These are phyloP conservation scores for Cochlearia excelsa DNA, from an alignment of 345 rosid species.

Conservation along the genomic window DNA sequence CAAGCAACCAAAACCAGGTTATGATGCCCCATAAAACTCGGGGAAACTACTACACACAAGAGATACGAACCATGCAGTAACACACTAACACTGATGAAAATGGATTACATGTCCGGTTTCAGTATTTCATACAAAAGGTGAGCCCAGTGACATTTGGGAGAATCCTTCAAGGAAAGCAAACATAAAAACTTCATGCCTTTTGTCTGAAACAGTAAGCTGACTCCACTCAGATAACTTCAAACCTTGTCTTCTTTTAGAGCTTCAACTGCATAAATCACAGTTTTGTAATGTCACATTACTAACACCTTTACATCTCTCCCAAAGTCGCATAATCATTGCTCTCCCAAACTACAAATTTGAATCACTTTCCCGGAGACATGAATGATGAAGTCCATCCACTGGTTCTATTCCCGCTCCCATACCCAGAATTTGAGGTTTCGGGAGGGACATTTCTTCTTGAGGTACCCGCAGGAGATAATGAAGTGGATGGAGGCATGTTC, in stretches of 20 bases:
- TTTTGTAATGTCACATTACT: no score
- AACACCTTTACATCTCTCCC: slow-evolving; percentile 6
- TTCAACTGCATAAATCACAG: neutral
- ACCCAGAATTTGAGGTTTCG: slow-evolving; percentile 56
- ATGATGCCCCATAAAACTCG: no score
- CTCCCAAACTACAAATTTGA: slow-evolving; percentile 18
- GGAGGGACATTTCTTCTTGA: slow-evolving; percentile 61
- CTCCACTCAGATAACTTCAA: no score
- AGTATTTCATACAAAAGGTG: slow-evolving; percentile 26
- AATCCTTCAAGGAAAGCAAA: slow-evolving; percentile 28
- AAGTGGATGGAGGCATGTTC: slow-evolving; percentile 52
- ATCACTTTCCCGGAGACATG: slow-evolving; percentile 63
- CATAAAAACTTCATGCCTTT: neutral
- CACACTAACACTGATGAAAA: no score
- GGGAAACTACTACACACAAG: no score
- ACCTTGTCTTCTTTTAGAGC: slow-evolving; percentile 1
- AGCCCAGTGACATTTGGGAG: neutral
- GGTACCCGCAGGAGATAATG: slow-evolving; percentile 54
- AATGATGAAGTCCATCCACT: slow-evolving; percentile 80
- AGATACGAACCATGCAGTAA: no score
- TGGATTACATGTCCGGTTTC: neutral
- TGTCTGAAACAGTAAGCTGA: neutral
- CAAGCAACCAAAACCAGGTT: no score
- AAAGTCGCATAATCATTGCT: slow-evolving; percentile 22
- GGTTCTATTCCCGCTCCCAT: slow-evolving; percentile 48